phyloP scores from a whole-genome alignment of 75 land plant genomes.

The Azolla pinnata region DNA sequence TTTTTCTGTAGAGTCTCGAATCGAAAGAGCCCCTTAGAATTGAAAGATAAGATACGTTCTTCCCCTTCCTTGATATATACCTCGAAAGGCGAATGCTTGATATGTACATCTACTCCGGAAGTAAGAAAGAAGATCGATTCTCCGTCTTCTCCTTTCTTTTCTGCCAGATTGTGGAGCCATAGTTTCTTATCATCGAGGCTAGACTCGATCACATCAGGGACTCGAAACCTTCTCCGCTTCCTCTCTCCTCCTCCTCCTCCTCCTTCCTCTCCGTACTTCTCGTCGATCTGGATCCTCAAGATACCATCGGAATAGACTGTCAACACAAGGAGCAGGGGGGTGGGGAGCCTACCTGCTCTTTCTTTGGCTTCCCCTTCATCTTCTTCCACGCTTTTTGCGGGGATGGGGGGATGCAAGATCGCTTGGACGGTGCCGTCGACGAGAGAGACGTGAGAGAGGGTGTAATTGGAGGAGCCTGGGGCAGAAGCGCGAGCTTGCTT shows the following conservation, averaged over 20 bases:
- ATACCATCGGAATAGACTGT: constrained; percentile 57
- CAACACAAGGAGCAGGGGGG: too few relatives aligned
- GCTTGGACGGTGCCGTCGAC: constrained; percentile 59
- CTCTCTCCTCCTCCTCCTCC: background rate
- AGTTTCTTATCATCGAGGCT: constrained; percentile 45
- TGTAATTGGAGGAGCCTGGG: constrained; percentile 28
- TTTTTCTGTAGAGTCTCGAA: constrained; percentile 77
- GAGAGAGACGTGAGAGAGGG: constrained; percentile 43
- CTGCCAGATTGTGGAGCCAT: constrained; percentile 40
- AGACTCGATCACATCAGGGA: constrained; percentile 63
- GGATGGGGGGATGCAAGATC: constrained; percentile 25
- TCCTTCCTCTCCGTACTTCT: constrained; percentile 8
- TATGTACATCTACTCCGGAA: constrained; percentile 51
- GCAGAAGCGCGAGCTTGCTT: constrained; percentile 57
- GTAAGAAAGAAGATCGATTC: constrained; percentile 46
- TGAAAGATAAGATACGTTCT: constrained; percentile 53
- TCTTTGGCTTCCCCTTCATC: too few relatives aligned
- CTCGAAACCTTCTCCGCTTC: constrained; percentile 56
- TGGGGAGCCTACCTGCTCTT: too few relatives aligned
- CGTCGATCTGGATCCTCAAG: constrained; percentile 62
- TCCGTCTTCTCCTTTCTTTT: constrained; percentile 7
- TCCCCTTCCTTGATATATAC: constrained; percentile 33
- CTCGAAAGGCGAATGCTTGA: constrained; percentile 77
- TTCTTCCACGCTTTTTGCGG: constrained; percentile 1
- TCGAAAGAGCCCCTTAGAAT: constrained; percentile 77